Base-by-base conservation (phyloP, 768 basidiomycete species). In the Saitozyma sp. region DNA sequence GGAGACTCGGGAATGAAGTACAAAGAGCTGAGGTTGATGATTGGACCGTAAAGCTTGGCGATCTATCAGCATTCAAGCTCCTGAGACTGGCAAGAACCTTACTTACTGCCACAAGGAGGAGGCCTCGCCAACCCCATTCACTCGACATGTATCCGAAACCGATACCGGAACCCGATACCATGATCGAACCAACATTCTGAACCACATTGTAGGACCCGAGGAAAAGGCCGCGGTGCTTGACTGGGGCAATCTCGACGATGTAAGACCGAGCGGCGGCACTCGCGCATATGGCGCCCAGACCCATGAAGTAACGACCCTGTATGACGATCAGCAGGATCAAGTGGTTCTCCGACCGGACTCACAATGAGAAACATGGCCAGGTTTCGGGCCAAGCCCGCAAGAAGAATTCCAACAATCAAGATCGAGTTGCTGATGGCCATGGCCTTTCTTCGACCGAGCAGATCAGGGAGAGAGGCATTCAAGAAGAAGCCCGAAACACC, bases 181-280 rank as follows among this genome's bases (percentile, higher is more conserved):
- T 73, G 73, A 86, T 85, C 68, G 85, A 84, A 10, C 84, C 85
- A 46, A 85, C n/a, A n/a, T n/a, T n/a, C n/a, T n/a, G n/a, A n/a
- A n/a, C n/a, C n/a, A n/a, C n/a, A n/a, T n/a, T n/a, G n/a, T n/a
- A n/a, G n/a, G n/a, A n/a, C n/a, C n/a, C n/a, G n/a, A n/a, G 77
- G 65, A 82, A 85, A 40, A 83, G 81, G 37, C 84, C 85, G 41
- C 85, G 82, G 20, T 79, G 78, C 48, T 82, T 80, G 14, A 84
- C 82, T 8, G 84, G 82, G 9, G 83, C 80, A 63, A 85, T 80
- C 70, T 85, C 84, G 9, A 56, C 29, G 9, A 63, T 16, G 49
- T 56, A 60, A 7, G 63, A 37, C 60, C 41, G 40, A n/a, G 3
- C 14, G 20, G 39, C 13, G 7, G 17, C 39, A 8, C 11, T 10